Base-by-base conservation (phyloP, 1,284 basidiomycete species). In the Rhodotorula glutinis region DNA sequence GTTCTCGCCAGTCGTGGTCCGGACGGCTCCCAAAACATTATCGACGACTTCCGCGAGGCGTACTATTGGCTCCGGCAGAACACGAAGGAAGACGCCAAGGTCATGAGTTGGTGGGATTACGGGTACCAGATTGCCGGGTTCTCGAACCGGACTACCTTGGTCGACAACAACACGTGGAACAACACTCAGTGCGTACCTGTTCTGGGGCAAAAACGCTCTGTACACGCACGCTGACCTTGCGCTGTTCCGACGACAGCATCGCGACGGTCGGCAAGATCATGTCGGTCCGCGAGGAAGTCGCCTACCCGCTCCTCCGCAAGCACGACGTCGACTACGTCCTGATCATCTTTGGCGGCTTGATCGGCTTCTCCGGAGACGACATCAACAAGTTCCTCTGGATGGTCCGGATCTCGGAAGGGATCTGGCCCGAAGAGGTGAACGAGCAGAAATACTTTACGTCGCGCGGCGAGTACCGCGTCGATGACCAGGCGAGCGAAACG, bases 41-140 rank as follows among this genome's bases (percentile, higher is more conserved):
- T 99, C 77, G 96, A 99, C 79, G 96, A 99, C 80, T 99, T 98
- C 87, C 86, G 96, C 68, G 96, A 98, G 82, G 96, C 96, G n/a
- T 98, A 99, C 77, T 97, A 98, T 80, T 99, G 96, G 96, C 81
- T 99, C 60, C 85, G 94, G 65, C 90, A 95, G 80, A 99, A 98
- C 82, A 99, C 96, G 2, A 84, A 88, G 4, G 82, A 91, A 79
- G 88, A 92, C 73, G 87, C 92, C 19, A 94, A 98, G 54, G 87
- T 98, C 47, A 95, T 96, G 92, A 92, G 90, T 73, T 99, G 96
- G 96, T 98, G 96, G 96, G 96, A 99, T 81, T 99, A 98, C 76
- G 96, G 96, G 27, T 98, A 98, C 79, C 95, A 98, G 81, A 97
- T 98, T 77, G 92, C 94, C 53, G 96, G 96, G 57, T 97, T 98